Base-by-base conservation (phyloP, 768 basidiomycete species). In the Amyloporia xantha region DNA sequence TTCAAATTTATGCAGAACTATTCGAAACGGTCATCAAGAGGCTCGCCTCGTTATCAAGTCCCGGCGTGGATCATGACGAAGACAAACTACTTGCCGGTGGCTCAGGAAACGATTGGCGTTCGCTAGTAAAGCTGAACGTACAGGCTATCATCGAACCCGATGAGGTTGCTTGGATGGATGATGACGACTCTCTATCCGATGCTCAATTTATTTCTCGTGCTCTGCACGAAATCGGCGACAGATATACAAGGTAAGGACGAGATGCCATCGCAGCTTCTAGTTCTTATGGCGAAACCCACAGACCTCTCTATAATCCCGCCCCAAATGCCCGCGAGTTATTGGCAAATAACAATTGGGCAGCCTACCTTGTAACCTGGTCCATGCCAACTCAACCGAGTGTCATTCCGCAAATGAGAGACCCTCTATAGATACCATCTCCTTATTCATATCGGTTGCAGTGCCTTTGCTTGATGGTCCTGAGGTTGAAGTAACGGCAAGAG, bases 91-190 rank as follows among this genome's bases (percentile, higher is more conserved):
- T n/a, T n/a, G n/a, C n/a, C n/a, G n/a, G n/a, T n/a, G n/a, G n/a
- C n/a, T n/a, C n/a, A n/a, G n/a, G n/a, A n/a, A n/a, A 46, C 48
- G 59, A 26, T n/a, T 59, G 50, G 55, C 50, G 42, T 23, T 25
- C 20, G 17, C 45, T 26, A 24, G 54, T 51, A 13, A 54, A 43
- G 17, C 38, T 21, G 10, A 51, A 38, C 10, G 59, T 57, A 2
- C 45, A 73, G 63, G 58, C 52, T 1, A 66, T 84, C 36, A 66
- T 79, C 17, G 55, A 67, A 47, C 73, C 76, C 17, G 71, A 75
- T 48, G 60, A 69, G 1, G 55, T 78, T 5, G 57, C 67, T 11
- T 84, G 80, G 82, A 78, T 77, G 72, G 76, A 76, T 21, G 75
- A 77, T 41, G 78, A 80, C 41, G 68, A 70, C 37, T 25, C 52